A percentile compares a stretch with the other conserved stretches of the same genome.
Conservation (phyloP, 176 grass and related monocot species). For the Avena insularis region DNA sequence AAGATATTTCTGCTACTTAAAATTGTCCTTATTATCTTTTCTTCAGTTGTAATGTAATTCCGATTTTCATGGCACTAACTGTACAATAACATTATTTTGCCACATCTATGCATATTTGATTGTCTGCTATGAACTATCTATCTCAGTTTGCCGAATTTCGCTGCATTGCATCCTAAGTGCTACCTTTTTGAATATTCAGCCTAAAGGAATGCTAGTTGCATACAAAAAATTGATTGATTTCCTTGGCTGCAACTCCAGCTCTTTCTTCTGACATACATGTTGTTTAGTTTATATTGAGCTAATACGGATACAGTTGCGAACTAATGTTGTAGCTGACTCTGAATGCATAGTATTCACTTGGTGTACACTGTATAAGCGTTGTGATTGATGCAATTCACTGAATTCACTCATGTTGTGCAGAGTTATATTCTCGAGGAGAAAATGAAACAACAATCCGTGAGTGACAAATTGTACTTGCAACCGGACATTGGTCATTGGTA, state of each 20-base stretch:
- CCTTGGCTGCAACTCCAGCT: neutral
- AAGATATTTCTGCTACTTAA: constrained; percentile 30
- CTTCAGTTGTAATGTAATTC: constrained; percentile 4
- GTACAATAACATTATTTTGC: neutral
- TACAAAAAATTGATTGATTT: constrained; percentile 3
- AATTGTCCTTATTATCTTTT: constrained; percentile 2
- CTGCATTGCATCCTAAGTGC: constrained; percentile 9
- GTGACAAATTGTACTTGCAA: constrained; percentile 69
- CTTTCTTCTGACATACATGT: constrained; percentile 8
- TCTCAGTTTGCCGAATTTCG: constrained; percentile 11
- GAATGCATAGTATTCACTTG: constrained; percentile 1
- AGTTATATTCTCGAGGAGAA: constrained; percentile 83
- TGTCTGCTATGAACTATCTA: constrained; percentile 25
- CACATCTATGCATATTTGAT: constrained; percentile 1
- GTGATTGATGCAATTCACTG: constrained; percentile 24
- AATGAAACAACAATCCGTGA: constrained; percentile 65
- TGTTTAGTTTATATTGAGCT: neutral
- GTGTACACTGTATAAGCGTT: neutral
- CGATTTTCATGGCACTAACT: constrained; percentile 2
- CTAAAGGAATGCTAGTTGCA: neutral
- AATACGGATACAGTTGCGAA: constrained; percentile 11
- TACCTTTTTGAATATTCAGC: neutral
- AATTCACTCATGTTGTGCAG: constrained; percentile 54
- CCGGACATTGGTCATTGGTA: constrained; percentile 78
- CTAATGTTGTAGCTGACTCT: neutral